Evolutionary conservation across 352 stramenopile species (phyloP), one percentile per base, ranked within the genome.

Genomic region (Globisporangium lucens): DNA sequence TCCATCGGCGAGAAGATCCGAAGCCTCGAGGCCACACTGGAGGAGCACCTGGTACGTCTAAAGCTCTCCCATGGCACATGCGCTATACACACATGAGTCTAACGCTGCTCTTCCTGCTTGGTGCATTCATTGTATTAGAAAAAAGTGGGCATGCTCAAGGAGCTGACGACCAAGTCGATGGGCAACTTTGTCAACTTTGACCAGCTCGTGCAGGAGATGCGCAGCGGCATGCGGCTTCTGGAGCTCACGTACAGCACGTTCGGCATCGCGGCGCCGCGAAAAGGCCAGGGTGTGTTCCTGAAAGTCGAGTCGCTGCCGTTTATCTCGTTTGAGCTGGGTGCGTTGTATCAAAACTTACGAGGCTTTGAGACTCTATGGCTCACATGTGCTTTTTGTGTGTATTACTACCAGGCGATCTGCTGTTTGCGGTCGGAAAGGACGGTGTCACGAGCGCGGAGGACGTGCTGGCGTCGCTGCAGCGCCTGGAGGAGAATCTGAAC

Each of bases 81-180:
- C 43, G 43, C 43, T 24, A 20, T 22, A 5, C 24, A 24, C 43
- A 20, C 17, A 3, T 9, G 35, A 9, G 24, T 49, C 6, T n/a
- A 24, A 29, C 35, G 20, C 5, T 64, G 30, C 17, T 30, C 33
- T 35, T 10, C 7, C 55, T 27, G 15, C 7, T 61, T 36, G 38
- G 7, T 24, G 24, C 24, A 24, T 64, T 29, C 24, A 5, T 30
- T 52, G 27, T 27, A 27, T 12, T 59, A 90, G 84, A 74, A 74
- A 24, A 91, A 93, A 58, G 69, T 93, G n/a, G 85, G 85, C 0
- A 78, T 85, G 73, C 38, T 93, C 9, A 93, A 91, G 74, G 71
- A 90, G 46, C 53, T 90, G 47, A 78, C 76, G 15, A 82, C 79
- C 33, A 74, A 75, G 67, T 79, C 73, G 36, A 68, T 77, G 38